A percentile compares a stretch with the other conserved stretches of the same genome.
Evolutionary conservation across 2,329 filamentous ascomycete genomes (phyloP).

Genomic region (Colletotrichum tofieldiae): DNA sequence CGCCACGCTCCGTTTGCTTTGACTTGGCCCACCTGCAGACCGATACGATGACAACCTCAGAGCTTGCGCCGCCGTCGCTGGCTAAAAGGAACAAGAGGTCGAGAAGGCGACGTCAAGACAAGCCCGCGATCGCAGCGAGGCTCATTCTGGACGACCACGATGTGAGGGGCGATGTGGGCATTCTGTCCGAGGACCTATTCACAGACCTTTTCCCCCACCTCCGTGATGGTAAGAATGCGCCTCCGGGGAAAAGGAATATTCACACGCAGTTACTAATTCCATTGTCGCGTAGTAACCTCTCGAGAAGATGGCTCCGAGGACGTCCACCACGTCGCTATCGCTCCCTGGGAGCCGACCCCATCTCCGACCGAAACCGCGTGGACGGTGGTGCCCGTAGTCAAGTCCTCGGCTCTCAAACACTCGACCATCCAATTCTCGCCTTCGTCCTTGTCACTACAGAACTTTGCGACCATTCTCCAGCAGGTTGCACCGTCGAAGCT

Average conservation of each 20-base stretch:
- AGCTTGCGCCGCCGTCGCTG: constrained; percentile 48
- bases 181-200: constrained; percentile 90
- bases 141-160: constrained; percentile 85
- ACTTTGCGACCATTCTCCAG: constrained; percentile 82
- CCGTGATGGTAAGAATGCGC: constrained; percentile 63
- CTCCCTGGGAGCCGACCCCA: constrained; percentile 78
- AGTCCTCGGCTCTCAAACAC: constrained; percentile 76
- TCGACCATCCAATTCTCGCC: constrained; percentile 87
- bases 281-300: constrained; percentile 6
- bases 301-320: constrained; percentile 52
- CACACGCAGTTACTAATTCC: constrained; percentile 8
- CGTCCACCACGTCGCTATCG: constrained; percentile 78
- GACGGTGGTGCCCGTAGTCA: constrained; percentile 86
- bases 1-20: constrained; percentile 19
- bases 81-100: constrained; percentile 57
- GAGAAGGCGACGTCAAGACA: constrained; percentile 75
- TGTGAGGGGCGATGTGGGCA: constrained; percentile 86
- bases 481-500: constrained; percentile 83
- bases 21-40: constrained; percentile 1
- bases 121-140: constrained; percentile 82
- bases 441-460: constrained; percentile 80
- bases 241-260: background rate
- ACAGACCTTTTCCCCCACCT: constrained; percentile 82
- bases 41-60: constrained; percentile 43
- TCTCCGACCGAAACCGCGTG: constrained; percentile 78